Percentiles rank a stretch among this genome's conserved stretches.
phyloP scores from a whole-genome alignment of 441 rosid species.

The Jatropha multifida region DNA sequence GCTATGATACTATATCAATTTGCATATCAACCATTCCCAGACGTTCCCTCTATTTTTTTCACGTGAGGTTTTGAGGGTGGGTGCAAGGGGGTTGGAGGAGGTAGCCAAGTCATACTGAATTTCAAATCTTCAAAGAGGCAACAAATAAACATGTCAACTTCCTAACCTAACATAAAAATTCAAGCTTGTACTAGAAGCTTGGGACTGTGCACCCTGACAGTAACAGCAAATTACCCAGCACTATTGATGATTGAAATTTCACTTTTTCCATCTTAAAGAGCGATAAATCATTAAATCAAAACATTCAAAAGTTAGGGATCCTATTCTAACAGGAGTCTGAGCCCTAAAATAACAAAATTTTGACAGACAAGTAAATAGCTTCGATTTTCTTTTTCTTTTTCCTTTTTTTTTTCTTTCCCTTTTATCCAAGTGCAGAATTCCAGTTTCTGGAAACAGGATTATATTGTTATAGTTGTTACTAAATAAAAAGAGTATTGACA shows the following conservation, averaged over 20 bases:
- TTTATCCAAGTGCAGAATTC: background rate
- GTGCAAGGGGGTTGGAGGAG: background rate
- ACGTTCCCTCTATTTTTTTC: background rate
- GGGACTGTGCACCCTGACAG: background rate
- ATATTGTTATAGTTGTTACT: background rate
- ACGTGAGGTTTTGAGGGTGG: background rate
- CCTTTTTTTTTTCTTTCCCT: background rate
- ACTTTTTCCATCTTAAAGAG: background rate
- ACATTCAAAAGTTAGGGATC: background rate
- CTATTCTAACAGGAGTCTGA: no score
- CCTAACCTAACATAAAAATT: background rate
- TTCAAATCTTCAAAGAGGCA: background rate
- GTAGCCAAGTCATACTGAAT: background rate
- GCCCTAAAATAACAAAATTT: background rate
- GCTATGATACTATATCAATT: background rate
- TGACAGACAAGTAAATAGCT: background rate
- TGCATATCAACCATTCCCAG: background rate
- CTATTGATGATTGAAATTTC: background rate
- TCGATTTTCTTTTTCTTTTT: background rate
- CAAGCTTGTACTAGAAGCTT: background rate
- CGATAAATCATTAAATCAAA: slow-evolving; percentile 3
- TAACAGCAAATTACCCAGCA: background rate
- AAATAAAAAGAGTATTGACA: background rate
- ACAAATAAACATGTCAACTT: slow-evolving; percentile 2
- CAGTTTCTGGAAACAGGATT: background rate